These are phyloP conservation scores for Aquilaria agallochum DNA, from an alignment of 441 rosid species.

Conservation along the genomic window DNA sequence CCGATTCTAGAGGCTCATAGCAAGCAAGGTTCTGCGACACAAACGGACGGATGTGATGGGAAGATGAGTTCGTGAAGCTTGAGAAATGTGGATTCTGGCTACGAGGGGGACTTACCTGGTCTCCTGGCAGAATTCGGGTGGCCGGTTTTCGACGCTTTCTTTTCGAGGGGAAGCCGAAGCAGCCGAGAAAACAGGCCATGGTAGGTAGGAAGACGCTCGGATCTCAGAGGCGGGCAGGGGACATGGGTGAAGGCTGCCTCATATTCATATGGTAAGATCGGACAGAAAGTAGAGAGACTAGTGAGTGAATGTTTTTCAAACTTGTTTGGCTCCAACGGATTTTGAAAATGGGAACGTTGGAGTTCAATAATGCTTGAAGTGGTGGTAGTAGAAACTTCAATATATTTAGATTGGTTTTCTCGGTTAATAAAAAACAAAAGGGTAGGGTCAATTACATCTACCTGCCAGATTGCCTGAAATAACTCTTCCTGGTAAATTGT, in stretches of 20 bases:
- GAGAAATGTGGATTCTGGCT: no score
- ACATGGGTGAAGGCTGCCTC: slow-evolving; percentile 8
- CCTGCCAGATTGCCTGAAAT: no score
- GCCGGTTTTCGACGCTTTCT: slow-evolving; percentile 53
- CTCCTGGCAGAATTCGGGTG: slow-evolving; percentile 36
- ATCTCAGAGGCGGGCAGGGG: background rate
- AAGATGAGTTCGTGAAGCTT: no score
- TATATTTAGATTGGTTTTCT: background rate
- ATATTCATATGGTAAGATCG: slow-evolving; percentile 4
- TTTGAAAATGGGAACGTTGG: slow-evolving; percentile 56
- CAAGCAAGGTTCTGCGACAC: slow-evolving; percentile 44
- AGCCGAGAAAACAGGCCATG: slow-evolving; percentile 70
- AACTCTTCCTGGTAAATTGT: no score
- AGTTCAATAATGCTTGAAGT: slow-evolving; percentile 24
- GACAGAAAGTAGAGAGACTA: background rate
- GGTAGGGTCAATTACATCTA: no score
- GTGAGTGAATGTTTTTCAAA: slow-evolving; percentile 7
- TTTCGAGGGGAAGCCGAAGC: slow-evolving; percentile 67
- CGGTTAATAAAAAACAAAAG: no score
- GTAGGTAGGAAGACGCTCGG: background rate
- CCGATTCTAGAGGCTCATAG: slow-evolving; percentile 63
- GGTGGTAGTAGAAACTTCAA: slow-evolving; percentile 24
- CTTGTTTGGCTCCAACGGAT: slow-evolving; percentile 45
- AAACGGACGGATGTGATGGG: background rate
- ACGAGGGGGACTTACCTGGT: slow-evolving; percentile 38